Percentiles rank a stretch among this genome's conserved stretches.
Evolutionary conservation across 2,329 filamentous ascomycete genomes (phyloP).

Genomic region (Trichoderma sp.): DNA sequence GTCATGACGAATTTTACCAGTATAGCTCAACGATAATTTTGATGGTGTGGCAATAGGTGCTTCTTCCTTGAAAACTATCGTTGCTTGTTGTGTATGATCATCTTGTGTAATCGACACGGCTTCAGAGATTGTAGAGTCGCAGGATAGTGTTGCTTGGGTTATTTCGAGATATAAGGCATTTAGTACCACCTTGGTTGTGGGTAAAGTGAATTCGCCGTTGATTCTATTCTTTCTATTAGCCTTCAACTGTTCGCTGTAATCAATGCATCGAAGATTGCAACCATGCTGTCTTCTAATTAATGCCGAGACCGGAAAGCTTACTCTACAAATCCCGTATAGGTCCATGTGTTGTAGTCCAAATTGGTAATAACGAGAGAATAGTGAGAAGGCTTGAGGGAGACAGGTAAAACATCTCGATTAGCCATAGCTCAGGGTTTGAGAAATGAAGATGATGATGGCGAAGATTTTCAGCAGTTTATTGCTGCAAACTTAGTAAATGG

Average conservation of each 20-base stretch:
- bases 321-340: background rate
- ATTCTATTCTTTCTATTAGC: background rate
- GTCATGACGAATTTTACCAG: background rate
- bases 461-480: background rate
- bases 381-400: background rate
- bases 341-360: background rate
- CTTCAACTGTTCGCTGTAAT: rapidly evolving
- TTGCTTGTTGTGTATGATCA: background rate
- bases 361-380: background rate
- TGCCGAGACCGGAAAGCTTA: background rate
- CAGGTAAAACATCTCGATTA: background rate
- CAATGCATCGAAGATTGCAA: background rate
- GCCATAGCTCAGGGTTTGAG: background rate
- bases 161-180: background rate
- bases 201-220: background rate
- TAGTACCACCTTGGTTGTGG: background rate
- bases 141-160: background rate
- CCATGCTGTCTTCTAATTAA: background rate
- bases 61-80: background rate
- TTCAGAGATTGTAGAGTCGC: background rate
- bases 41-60: background rate
- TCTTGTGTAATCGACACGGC: background rate
- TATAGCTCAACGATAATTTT: background rate
- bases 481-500: background rate
- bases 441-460: background rate